Evolutionary conservation across 2,329 filamentous ascomycete species (phyloP), one percentile per base, ranked within the genome.

Genomic region (Penicillium sp.): DNA sequence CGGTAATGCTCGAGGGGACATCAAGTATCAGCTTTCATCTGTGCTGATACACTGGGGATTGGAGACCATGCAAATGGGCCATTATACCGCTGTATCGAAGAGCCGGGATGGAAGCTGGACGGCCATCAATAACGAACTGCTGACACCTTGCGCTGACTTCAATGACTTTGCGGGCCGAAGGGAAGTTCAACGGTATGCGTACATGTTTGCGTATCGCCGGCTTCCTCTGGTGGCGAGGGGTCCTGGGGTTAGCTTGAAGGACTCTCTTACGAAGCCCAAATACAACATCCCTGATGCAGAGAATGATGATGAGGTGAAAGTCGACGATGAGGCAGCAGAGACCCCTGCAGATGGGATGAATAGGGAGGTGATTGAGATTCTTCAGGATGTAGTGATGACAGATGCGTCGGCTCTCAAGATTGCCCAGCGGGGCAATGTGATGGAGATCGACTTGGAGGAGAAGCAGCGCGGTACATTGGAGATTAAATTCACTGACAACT

Each of bases 11-110:
- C 36, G 50, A 33, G 14, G 58, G 49, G 41, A 41, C 10, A 24
- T 66, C n/a, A 39, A 54, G 6, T 75, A 73, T 56, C 61, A 67
- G 41, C 63, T 73, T 10, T 66, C 65, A 31, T 64, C 65, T 1
- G 59, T 74, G 22, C 58, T 70, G 24, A 55, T 69, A 18, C 71
- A 70, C 49, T 11, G n/a, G 2, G 66, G 63, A 24, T 6, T 13
- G 1, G 22, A 2, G 2, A 40, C n/a, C 4, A 16, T 49, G 1
- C 3, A 5, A 4, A 16, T 1, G 0, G 70, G 69, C 1, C 70
- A 74, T 57, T 73, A 72, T 54, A 61, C 22, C 4, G 55, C 61
- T 24, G 58, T 54, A n/a, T 64, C 69, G 44, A 70, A 67, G 60
- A 59, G 60, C 5, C 57, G 60, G 11, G 50, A 52, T 16, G 49